phyloP scores from a whole-genome alignment of 148 eudicot species.

The Hydrangea macrophylla region DNA sequence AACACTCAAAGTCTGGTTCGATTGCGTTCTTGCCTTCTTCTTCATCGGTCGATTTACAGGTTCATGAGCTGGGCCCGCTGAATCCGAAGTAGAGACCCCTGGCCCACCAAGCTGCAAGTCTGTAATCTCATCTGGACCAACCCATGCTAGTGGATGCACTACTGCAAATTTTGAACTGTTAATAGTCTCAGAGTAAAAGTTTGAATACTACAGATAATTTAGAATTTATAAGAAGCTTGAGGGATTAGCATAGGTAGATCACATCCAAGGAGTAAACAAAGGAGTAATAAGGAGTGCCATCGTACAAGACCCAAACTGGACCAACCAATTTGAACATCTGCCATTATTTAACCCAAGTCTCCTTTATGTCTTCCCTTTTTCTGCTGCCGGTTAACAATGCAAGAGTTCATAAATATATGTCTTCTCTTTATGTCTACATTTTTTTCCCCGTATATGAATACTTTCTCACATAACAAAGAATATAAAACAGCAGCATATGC shows the following conservation, averaged over 20 bases:
- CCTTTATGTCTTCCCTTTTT: no score
- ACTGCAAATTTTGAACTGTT: constrained; percentile 7
- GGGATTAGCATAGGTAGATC: no score
- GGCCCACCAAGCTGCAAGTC: constrained; percentile 33
- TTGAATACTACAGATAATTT: not conserved
- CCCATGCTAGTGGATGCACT: constrained; percentile 44
- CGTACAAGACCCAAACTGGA: no score
- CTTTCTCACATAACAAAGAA: no score
- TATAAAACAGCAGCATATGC: no score
- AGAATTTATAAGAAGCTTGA: not conserved
- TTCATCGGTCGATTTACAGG: constrained; percentile 22
- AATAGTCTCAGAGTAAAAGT: not conserved
- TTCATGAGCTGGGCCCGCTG: constrained; percentile 18
- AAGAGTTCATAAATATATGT: no score
- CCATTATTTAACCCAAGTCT: no score
- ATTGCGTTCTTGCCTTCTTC: constrained; percentile 21
- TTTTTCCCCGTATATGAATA: no score
- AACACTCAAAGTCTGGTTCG: constrained; percentile 10
- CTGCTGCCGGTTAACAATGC: no score
- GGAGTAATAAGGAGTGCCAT: not conserved
- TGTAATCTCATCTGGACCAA: constrained; percentile 29
- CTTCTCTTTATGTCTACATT: no score
- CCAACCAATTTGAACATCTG: no score
- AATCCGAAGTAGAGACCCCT: constrained; percentile 13
- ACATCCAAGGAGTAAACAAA: no score